Base-by-base conservation (phyloP, 2,329 filamentous ascomycete species). In the Juglanconis oblonga region DNA sequence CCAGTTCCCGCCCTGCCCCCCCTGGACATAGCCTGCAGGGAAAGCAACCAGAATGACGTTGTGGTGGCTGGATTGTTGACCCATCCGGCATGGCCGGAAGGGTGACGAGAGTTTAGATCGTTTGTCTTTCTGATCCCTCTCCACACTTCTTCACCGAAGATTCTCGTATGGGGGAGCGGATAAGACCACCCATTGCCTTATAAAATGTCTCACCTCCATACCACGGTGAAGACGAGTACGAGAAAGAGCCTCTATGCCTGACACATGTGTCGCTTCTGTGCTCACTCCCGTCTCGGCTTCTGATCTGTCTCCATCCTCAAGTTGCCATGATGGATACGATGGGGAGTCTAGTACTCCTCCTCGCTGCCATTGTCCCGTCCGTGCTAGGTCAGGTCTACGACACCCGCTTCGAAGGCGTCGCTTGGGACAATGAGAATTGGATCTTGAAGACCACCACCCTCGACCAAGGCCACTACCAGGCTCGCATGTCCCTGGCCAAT, bases 401-500 rank as follows among this genome's bases (percentile, higher is more conserved):
- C 53, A 69, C 68, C 2, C 64, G 62, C 24, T 70, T 70, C 32
- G 48, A 62, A 1, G 68, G 68, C 3, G 67, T 70, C 3, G 66
- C 67, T 2, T 70, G 68, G 68, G 67, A 69, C 56, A 59, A 66
- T 4, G 62, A 63, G n/a, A 64, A 68, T 8, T 70, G 68, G 68
- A 51, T 66, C 10, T 64, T 70, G 31, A 63, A 55, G 33, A 69
- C 65, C n/a, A 67, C 68, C 0, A 42, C 54, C 2, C 59, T 69
- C 9, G 64, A 69, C 52, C 68, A 67, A 33, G 69, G 68, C 1
- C 65, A 67, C 17, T 71, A 65, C 55, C 67, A 71, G 52, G 65
- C 66, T 2, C 66, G 69, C n/a, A 66, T 66, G 52, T 69, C 68
- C 31, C 61, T 71, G 4, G 67, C 69, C 7, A 74, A 71, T 36